A percentile compares a stretch with the other conserved stretches of the same genome.
These are phyloP conservation scores for Ceratocystis ficicola DNA, from an alignment of 2,329 filamentous ascomycete species.

Conservation along the genomic window DNA sequence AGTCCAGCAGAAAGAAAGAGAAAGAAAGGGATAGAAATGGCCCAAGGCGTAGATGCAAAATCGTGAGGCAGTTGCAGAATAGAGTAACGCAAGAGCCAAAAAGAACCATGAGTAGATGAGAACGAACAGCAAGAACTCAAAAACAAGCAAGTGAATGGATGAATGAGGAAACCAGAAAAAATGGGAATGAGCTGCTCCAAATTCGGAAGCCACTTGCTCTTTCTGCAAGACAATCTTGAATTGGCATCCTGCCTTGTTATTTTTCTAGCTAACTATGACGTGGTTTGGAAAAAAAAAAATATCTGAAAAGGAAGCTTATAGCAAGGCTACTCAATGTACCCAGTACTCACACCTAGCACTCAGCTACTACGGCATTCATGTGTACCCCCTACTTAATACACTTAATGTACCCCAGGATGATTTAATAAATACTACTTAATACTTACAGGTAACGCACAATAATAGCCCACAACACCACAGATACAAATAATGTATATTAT, in stretches of 20 bases:
- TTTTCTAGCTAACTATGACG: neutral
- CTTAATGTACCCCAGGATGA: neutral
- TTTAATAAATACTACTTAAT: neutral
- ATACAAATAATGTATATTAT: neutral
- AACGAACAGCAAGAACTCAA: neutral
- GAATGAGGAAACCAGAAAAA: constrained; percentile 4
- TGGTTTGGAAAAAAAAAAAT: neutral
- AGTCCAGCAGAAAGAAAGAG: neutral
- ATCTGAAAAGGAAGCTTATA: neutral
- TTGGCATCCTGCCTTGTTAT: neutral
- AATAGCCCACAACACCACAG: neutral
- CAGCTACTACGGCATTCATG: neutral
- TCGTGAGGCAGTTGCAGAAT: constrained; percentile 9
- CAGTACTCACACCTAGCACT: neutral
- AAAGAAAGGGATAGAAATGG: neutral
- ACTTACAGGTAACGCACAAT: neutral
- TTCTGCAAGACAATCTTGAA: neutral
- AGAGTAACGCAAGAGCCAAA: neutral
- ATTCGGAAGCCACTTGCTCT: neutral
- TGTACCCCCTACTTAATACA: neutral
- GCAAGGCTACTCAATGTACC: neutral
- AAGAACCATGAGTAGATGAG: neutral
- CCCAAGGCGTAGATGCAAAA: neutral
- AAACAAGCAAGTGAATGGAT: neutral
- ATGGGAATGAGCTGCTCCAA: neutral